These are phyloP conservation scores for Narthecium ossifragum DNA, from an alignment of 106 monocot species.

Conservation along the genomic window DNA sequence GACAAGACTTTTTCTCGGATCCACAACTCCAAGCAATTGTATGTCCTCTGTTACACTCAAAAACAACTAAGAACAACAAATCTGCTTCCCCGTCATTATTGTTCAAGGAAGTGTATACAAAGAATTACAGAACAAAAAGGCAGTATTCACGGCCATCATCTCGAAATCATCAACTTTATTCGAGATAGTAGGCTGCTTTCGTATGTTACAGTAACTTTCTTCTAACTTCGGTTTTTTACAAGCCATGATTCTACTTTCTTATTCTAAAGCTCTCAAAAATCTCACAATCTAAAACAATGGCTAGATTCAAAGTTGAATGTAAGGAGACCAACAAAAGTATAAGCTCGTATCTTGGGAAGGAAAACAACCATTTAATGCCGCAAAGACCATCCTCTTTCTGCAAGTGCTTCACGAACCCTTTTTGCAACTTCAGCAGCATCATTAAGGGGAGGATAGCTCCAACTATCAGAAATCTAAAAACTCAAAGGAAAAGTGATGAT, in stretches of 20 bases:
- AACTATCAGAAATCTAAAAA: conserved; percentile 75
- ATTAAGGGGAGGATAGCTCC: conserved; percentile 94
- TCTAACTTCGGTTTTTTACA: background rate
- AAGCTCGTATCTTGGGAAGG: background rate
- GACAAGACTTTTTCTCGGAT: no score
- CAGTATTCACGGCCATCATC: no score
- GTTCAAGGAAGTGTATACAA: no score
- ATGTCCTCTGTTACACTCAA: no score
- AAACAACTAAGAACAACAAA: no score
- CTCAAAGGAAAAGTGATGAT: background rate
- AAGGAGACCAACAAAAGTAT: conserved; percentile 14
- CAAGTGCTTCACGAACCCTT: conserved; percentile 65
- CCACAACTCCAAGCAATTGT: no score
- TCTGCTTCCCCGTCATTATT: no score
- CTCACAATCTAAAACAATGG: background rate
- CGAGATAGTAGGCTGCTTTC: no score
- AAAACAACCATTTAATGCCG: conserved; percentile 17
- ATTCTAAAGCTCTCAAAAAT: conserved; percentile 6
- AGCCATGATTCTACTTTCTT: conserved; percentile 5
- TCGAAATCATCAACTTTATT: no score
- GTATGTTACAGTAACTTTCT: background rate
- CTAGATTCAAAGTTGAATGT: background rate
- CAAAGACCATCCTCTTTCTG: conserved; percentile 78
- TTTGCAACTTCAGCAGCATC: conserved; percentile 68
- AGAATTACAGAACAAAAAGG: no score